phyloP scores from a whole-genome alignment of 78 protist genomes.

The Neovahlkampfia damariscottae region DNA sequence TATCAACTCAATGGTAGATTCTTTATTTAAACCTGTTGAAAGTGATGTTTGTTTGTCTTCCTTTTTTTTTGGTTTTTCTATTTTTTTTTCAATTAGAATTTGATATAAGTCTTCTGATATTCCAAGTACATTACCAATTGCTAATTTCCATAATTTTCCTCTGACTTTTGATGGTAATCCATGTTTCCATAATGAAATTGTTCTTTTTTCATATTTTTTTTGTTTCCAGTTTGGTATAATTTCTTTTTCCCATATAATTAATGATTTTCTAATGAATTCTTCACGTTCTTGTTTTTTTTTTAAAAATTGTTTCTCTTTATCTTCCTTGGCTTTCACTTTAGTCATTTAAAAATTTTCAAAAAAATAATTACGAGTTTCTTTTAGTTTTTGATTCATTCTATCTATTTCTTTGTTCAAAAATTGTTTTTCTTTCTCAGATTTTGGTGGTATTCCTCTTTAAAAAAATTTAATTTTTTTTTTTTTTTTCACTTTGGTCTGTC shows the following conservation, averaged over 20 bases:
- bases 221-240: background rate
- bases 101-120: slow-evolving; percentile 54
- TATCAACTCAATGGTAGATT: background rate
- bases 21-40: background rate
- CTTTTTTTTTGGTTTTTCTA: background rate
- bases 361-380: too few relatives aligned
- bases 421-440: too few relatives aligned
- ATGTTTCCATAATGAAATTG: background rate
- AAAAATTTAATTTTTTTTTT: too few relatives aligned
- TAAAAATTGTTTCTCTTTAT: background rate
- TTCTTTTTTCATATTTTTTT: background rate
- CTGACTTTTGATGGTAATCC: slow-evolving; percentile 59
- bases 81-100: slow-evolving; percentile 23
- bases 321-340: background rate
- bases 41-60: background rate
- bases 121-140: slow-evolving; percentile 55
- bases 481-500: too few relatives aligned
- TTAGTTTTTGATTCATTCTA: too few relatives aligned
- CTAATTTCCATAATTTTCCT: slow-evolving; percentile 43
- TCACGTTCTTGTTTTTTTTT: background rate
- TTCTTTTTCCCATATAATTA: background rate
- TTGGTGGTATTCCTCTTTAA: too few relatives aligned
- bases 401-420: too few relatives aligned
- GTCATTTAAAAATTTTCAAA: too few relatives aligned
- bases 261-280: background rate